Evolutionary conservation across 768 basidiomycete genomes (phyloP), one percentile per base, ranked within the genome.

Genomic region (Auricularia sp.): DNA sequence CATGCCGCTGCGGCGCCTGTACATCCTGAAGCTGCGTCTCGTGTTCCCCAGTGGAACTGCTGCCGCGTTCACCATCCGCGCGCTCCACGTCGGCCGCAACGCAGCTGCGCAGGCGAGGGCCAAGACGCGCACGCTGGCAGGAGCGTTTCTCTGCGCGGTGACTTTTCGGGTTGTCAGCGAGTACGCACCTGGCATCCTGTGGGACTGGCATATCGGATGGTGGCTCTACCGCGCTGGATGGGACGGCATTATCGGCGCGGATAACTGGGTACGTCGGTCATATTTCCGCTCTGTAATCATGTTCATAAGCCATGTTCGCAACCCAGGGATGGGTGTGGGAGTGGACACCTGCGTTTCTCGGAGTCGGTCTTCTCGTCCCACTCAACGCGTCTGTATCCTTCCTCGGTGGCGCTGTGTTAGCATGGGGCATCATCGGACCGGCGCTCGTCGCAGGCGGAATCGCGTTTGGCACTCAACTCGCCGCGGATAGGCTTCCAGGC

Each of bases 121-220:
- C 72, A 87, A 86, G 75, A 79, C 84, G 1, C 73, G 82, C 51
- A 79, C 77, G 8, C 75, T 87, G 29, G 70, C 82, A 3, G 74
- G 76, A 62, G 74, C 82, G 2, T 85, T 85, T 72, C 65, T 73
- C 63, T 69, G 73, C 56, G 75, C 80, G 56, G 83, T 87, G 69
- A 67, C 77, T 33, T 82, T 75, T 73, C 84, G 85, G 68, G 82
- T 85, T 16, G 70, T 83, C 67, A 78, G 80, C 62, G 80, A 81
- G 45, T 85, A 86, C 72, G 81, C 82, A 14, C 85, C 85, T 33
- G 85, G 85, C n/a, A 68, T 86, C 37, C 77, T 83, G 68, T 85
- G 79, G 69, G 85, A 86, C 69, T 86, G 84, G 85, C 85, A 86
- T 68, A 78, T 84, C 62, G 84, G 83, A 64, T 86, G 84, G 81